Conservation (phyloP, 2,329 filamentous ascomycete genomes). For the Sarocladium oryzae region DNA sequence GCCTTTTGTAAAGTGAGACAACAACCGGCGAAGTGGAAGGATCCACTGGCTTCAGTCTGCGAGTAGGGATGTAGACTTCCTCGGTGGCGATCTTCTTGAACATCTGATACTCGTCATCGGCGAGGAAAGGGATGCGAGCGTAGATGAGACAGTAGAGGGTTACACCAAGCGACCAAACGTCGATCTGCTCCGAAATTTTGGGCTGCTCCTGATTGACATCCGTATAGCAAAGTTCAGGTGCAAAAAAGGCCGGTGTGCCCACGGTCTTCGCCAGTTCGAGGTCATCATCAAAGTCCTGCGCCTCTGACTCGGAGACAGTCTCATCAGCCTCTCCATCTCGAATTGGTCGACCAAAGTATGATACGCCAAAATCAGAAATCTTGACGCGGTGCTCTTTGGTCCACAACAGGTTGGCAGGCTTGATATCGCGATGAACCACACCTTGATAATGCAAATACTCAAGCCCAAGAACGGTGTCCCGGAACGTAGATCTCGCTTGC, state of each 20-base stretch:
- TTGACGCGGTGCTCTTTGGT: constrained; percentile 82
- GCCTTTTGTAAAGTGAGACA: constrained; percentile 48
- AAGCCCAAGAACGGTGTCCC: constrained; percentile 86
- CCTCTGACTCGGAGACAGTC: constrained; percentile 70
- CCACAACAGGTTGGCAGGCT: constrained; percentile 85
- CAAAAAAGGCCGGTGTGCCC: constrained; percentile 95
- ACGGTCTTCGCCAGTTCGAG: constrained; percentile 97
- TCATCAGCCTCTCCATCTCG: constrained; percentile 76
- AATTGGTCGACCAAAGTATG: constrained; percentile 86
- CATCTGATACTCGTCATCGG: constrained; percentile 85
- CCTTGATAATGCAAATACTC: constrained; percentile 90
- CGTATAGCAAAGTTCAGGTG: constrained; percentile 90
- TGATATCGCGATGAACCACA: constrained; percentile 79
- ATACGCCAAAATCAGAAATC: constrained; percentile 98
- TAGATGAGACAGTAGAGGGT: constrained; percentile 95
- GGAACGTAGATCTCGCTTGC: constrained; percentile 76
- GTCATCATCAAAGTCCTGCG: constrained; percentile 82
- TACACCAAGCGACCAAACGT: constrained; percentile 94
- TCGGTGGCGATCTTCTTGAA: constrained; percentile 88
- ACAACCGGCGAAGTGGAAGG: constrained; percentile 50
- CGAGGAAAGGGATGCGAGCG: constrained; percentile 87
- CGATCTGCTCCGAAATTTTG: constrained; percentile 86
- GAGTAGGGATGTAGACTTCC: constrained; percentile 81
- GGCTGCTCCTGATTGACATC: constrained; percentile 63
- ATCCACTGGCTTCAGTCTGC: constrained; percentile 71